A percentile compares a stretch with the other conserved stretches of the same genome.
Evolutionary conservation across 768 basidiomycete genomes (phyloP).

Genomic region (Mycena polygramma): DNA sequence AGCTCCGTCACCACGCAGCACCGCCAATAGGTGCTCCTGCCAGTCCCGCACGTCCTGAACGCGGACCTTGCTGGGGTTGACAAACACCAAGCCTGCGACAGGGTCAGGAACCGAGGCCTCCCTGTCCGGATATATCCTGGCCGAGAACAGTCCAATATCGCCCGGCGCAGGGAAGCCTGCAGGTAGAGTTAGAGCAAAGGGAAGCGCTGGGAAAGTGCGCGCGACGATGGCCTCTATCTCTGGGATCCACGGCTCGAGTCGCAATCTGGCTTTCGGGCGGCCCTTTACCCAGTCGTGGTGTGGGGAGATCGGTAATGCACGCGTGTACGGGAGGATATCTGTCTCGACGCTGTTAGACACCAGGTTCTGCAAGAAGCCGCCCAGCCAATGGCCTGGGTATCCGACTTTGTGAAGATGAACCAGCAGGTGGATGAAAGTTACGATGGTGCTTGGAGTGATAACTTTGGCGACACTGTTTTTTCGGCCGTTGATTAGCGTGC

Average conservation of each 20-base stretch:
- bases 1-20: background rate
- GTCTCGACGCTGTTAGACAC: conserved; percentile 43
- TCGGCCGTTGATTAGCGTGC: background rate
- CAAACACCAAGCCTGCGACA: background rate
- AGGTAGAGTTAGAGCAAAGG: background rate
- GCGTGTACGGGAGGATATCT: conserved; percentile 43
- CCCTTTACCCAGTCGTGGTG: conserved; percentile 1
- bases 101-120: background rate
- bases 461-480: background rate
- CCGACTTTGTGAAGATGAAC: conserved; percentile 49
- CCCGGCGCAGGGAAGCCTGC: background rate
- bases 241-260: conserved; percentile 8
- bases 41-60: background rate
- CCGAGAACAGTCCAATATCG: background rate
- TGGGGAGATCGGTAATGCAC: conserved; percentile 1
- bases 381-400: conserved; percentile 53
- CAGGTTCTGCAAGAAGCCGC: conserved; percentile 45
- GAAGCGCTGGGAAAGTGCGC: background rate
- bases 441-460: conserved; percentile 47
- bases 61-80: conserved; percentile 1
- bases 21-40: background rate
- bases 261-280: background rate
- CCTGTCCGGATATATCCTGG: background rate
- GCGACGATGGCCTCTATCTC: conserved; percentile 13
- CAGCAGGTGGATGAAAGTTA: conserved; percentile 48